Evolutionary conservation across 2,329 filamentous ascomycete genomes (phyloP), one percentile per base, ranked within the genome.

Genomic region (Colletotrichum sp.): DNA sequence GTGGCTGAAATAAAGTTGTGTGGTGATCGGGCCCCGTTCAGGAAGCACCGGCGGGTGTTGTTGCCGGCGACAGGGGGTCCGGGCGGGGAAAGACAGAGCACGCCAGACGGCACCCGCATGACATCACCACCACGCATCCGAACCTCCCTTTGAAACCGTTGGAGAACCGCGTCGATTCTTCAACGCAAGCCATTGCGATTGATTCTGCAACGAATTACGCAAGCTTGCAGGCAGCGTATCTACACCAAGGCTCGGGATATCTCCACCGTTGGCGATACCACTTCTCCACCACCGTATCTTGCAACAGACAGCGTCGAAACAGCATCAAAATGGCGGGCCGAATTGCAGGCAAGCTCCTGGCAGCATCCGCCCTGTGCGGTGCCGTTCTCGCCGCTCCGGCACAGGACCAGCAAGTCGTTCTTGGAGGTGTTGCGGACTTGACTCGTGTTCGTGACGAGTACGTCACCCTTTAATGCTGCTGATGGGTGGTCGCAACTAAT

Each of bases 391-490:
- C 71, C 26, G 66, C 67, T 21, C 66, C 71, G 28, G 55, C 55
- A 3, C 52, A 66, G 26, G 49, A 68, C 15, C 26, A 68, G 18
- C 75, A 78, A 64, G 36, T 78, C 63, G 60, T 73, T 39, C 24
- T 76, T 36, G 21, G 60, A 39, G 24, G 67, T 52, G 34, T 59
- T 18, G 74, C 76, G 9, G 77, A 78, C 64, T 65, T 78, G 72
- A 76, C 76, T 52, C 69, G 70, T 16, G 77, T 78, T 13, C 72
- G 69, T n/a, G 72, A 78, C 28, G 72, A 72, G 77, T 78, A 68
- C 12, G 68, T 67, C 12, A 52, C 9, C 21, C 36, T n/a, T n/a
- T 5, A 26, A 8, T 60, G 30, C 34, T 16, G 60, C 16, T 57
- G 9, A 24, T 36, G 16, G 24, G 5, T 16, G 8, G 13, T 2